A percentile compares a stretch with the other conserved stretches of the same genome.
phyloP scores from a whole-genome alignment of 495 filamentous ascomycete species.

The Chlorociboria aeruginascens region DNA sequence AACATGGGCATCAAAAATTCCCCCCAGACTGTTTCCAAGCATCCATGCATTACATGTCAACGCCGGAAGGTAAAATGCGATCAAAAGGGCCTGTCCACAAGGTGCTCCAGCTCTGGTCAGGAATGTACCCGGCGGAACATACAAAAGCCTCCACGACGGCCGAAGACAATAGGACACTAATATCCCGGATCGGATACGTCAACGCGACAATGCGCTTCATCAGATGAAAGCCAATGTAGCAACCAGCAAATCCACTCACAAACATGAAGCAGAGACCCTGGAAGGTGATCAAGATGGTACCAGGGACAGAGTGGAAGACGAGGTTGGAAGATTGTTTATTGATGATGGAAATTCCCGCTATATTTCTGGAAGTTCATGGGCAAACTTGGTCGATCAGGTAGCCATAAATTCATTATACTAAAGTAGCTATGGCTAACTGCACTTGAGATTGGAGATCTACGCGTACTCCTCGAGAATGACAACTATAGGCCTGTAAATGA shows the following conservation, averaged over 20 bases:
- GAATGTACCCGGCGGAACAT: background rate
- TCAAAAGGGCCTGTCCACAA: background rate
- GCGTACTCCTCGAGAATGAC: background rate
- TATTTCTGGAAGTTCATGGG: background rate
- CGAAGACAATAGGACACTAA: background rate
- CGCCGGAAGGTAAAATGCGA: background rate
- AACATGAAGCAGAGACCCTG: background rate
- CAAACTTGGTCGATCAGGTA: background rate
- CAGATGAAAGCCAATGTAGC: background rate
- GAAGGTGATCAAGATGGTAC: background rate
- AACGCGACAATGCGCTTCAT: background rate
- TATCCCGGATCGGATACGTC: background rate
- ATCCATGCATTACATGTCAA: constrained; percentile 3
- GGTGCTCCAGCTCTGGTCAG: background rate
- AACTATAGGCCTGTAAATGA: background rate
- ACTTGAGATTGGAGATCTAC: background rate
- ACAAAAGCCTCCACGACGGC: background rate
- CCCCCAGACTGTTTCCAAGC: background rate
- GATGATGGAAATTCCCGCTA: background rate
- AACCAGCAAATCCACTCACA: background rate
- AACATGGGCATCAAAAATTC: background rate
- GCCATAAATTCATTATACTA: no score
- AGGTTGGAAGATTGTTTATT: background rate
- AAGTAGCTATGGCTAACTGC: background rate
- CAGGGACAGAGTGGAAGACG: background rate